Percentiles rank a stretch among this genome's conserved stretches.
Evolutionary conservation across 2,329 filamentous ascomycete species (phyloP).

Genomic region (Hypoxylon sp.): DNA sequence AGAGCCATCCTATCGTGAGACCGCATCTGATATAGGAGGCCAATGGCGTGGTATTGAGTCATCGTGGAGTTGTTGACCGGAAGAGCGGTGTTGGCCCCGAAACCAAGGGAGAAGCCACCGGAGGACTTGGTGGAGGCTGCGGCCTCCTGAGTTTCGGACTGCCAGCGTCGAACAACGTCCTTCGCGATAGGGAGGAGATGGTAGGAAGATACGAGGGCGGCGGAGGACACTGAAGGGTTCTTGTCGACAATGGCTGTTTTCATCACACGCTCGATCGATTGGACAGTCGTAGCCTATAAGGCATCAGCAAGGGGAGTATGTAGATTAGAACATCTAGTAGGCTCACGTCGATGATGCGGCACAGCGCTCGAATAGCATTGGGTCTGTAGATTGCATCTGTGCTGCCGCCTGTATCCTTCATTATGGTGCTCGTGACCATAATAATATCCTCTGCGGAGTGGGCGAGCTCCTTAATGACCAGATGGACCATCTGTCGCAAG

Average conservation of each 20-base stretch:
- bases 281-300: slow-evolving; percentile 87
- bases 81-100: slow-evolving; percentile 82
- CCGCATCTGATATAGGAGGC: slow-evolving; percentile 97
- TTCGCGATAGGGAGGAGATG: slow-evolving; percentile 96
- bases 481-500: slow-evolving; percentile 97
- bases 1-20: slow-evolving; percentile 97
- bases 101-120: slow-evolving; percentile 90
- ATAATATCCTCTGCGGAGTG: slow-evolving; percentile 98
- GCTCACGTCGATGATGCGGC: slow-evolving; percentile 94
- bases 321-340: slow-evolving; percentile 14
- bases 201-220: slow-evolving; percentile 95
- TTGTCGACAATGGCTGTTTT: slow-evolving; percentile 99
- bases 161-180: slow-evolving; percentile 97
- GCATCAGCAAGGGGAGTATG: slow-evolving; percentile 39
- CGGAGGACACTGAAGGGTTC: slow-evolving; percentile 96
- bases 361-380: slow-evolving; percentile 95
- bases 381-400: slow-evolving; percentile 95
- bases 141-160: slow-evolving; percentile 97
- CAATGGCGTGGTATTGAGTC: slow-evolving; percentile 98
- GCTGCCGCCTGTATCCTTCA: slow-evolving; percentile 98
- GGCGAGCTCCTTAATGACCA: slow-evolving; percentile 97
- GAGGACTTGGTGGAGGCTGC: slow-evolving; percentile 91
- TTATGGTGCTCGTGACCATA: slow-evolving; percentile 99
- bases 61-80: slow-evolving; percentile 95
- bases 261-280: slow-evolving; percentile 97